Conservation (phyloP, 2,329 filamentous ascomycete species). For the Geosmithia flava region DNA sequence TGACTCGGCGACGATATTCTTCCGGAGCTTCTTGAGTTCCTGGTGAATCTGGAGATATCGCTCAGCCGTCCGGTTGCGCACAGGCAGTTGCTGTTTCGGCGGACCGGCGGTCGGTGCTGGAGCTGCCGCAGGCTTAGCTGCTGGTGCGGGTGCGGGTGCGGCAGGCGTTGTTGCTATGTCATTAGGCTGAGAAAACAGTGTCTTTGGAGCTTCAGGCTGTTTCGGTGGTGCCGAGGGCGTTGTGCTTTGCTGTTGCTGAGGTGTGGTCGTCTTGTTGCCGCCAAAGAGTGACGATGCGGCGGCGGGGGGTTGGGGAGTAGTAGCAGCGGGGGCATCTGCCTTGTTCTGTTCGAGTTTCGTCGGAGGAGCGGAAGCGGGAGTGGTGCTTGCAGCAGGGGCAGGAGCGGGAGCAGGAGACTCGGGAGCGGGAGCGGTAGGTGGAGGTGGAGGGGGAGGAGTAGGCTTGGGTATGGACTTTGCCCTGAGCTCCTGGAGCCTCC, state of each 20-base stretch:
- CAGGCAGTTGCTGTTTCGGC: conserved; percentile 2
- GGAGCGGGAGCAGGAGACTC: background rate
- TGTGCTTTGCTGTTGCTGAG: background rate
- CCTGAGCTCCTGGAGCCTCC: conserved; percentile 32
- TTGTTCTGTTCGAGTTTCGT: background rate
- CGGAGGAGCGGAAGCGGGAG: background rate
- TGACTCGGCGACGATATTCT: conserved; percentile 42
- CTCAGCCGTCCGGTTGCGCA: conserved; percentile 15
- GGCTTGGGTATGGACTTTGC: conserved; percentile 31
- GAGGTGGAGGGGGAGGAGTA: conserved; percentile 12
- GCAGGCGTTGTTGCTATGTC: background rate
- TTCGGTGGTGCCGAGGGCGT: conserved; percentile 11
- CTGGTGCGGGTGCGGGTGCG: background rate
- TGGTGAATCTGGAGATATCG: conserved; percentile 49
- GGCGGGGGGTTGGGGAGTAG: background rate
- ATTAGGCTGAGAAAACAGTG: background rate
- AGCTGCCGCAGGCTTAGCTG: background rate
- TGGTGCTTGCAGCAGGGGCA: background rate
- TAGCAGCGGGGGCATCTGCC: background rate
- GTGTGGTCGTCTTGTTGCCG: background rate
- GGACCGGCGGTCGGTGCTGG: background rate
- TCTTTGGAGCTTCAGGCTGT: conserved; percentile 8
- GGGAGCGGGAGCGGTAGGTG: background rate
- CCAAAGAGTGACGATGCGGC: background rate
- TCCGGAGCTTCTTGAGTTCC: conserved; percentile 56